Evolutionary conservation across 108 stramenopile species (phyloP), one percentile per base, ranked within the genome.

Genomic region (Skeletonema costatum): DNA sequence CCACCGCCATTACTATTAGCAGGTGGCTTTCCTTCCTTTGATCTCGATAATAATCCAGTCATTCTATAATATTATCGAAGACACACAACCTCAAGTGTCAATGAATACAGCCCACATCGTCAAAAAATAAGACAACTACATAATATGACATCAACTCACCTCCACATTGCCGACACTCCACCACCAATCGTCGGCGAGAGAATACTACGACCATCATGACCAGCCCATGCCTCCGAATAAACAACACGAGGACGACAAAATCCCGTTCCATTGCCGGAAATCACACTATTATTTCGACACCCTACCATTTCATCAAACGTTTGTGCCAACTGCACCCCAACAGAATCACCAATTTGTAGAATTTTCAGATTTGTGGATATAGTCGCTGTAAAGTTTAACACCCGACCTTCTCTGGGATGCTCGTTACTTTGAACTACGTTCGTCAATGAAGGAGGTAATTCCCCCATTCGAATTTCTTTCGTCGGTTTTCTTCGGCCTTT

Each of bases 311-410:
- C 85, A 56, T 85, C 80, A 29, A 85, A 48, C 3, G 68, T 7
- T 63, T 81, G 46, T 31, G 71, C 42, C 32, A 85, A 32, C 64
- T 85, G 85, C 6, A 76, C 35, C 48, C 53, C 69, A 13, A 85
- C 85, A 0, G 76, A 78, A 39, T 85, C 80, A 17, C 85, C 85
- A 35, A 85, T 77, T 13, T 51, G 14, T 13, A 85, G 64, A 21
- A 85, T 76, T 33, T 73, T 71, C 17, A 85, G 39, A 41, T 80
- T 48, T 2, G 84, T 76, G 29, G 70, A 61, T 3, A 78, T 70
- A 2, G 68, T 66, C 11, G 79, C 67, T 13, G 75, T 71, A 35
- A 85, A 80, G 42, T 80, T 69, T 5, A 85, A 53, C 8, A 85
- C 41, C 36, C 60, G 67, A 6, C 75, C 75, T 9, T 16, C 36